A percentile compares a stretch with the other conserved stretches of the same genome.
Evolutionary conservation across 73 alveolate species (phyloP).

Genomic region (Uronychia setigera): DNA sequence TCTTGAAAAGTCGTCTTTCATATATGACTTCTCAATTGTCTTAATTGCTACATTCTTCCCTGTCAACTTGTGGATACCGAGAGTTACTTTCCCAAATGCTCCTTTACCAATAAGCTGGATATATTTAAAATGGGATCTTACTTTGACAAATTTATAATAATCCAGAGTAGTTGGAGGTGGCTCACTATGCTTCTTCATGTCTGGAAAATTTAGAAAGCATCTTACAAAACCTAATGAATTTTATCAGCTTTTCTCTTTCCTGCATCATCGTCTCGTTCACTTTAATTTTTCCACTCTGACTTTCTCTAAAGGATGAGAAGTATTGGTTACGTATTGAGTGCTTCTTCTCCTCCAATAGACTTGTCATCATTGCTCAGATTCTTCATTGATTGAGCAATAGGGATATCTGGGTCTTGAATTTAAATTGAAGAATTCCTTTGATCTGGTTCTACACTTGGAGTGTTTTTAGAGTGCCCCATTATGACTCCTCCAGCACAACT

Average conservation of each 20-base stretch:
- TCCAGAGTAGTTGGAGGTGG: slow-evolving; percentile 59
- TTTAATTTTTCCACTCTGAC: not conserved
- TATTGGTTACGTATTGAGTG: not conserved
- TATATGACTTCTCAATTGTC: slow-evolving; percentile 88
- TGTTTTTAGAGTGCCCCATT: not conserved
- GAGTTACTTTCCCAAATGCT: slow-evolving; percentile 95
- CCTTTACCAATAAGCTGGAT: slow-evolving; percentile 90
- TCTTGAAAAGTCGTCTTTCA: slow-evolving; percentile 91
- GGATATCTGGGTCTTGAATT: not conserved
- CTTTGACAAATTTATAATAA: slow-evolving; percentile 36
- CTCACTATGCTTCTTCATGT: slow-evolving; percentile 38
- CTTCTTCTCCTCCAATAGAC: not conserved
- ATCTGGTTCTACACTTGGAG: not conserved
- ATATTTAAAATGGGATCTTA: not conserved
- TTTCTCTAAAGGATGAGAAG: not conserved
- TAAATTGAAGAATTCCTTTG: not conserved
- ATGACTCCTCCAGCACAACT: not conserved
- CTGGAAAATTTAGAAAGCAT: not conserved
- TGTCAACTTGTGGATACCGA: slow-evolving; percentile 93
- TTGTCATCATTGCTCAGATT: not conserved
- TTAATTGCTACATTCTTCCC: slow-evolving; percentile 97
- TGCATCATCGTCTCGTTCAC: slow-evolving; percentile 3
- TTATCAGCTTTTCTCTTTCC: slow-evolving; percentile 37
- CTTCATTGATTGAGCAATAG: not conserved
- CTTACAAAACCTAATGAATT: slow-evolving; percentile 31